phyloP scores from a whole-genome alignment of 192 early-diverging fungal species.

The Lobosporangium transversale region DNA sequence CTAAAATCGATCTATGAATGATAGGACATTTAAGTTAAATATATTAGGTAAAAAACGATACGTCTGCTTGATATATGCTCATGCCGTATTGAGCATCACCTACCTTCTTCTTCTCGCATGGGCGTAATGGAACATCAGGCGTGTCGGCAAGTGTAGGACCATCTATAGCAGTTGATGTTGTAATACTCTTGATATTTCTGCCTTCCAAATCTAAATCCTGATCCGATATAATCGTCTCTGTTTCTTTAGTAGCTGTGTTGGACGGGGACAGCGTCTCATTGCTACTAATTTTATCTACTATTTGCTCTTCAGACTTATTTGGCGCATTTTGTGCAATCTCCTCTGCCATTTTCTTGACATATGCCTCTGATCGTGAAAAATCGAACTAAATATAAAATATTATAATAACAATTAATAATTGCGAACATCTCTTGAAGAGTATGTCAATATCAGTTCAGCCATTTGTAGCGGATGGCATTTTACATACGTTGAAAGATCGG shows the following conservation, averaged over 20 bases:
- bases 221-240: conserved; percentile 38
- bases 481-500: conserved; percentile 29
- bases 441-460: not conserved
- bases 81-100: not conserved
- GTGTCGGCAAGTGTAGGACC: conserved; percentile 39
- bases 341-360: conserved; percentile 45
- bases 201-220: conserved; percentile 21
- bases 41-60: not conserved
- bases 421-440: not conserved
- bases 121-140: conserved; percentile 54
- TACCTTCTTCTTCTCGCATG: conserved; percentile 69
- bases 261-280: no score
- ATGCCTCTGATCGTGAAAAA: conserved; percentile 35
- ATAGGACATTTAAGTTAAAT: not conserved
- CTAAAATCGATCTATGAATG: conserved; percentile 69
- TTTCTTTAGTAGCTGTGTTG: not conserved
- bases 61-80: no score
- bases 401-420: no score
- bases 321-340: no score
- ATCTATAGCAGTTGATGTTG: conserved; percentile 12
- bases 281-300: no score
- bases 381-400: conserved; percentile 37
- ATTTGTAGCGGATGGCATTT: not conserved
- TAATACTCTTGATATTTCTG: conserved; percentile 25
- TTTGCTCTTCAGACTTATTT: no score